Base-by-base conservation (phyloP, 2,329 filamentous ascomycete genomes). In the Phoma sp. region DNA sequence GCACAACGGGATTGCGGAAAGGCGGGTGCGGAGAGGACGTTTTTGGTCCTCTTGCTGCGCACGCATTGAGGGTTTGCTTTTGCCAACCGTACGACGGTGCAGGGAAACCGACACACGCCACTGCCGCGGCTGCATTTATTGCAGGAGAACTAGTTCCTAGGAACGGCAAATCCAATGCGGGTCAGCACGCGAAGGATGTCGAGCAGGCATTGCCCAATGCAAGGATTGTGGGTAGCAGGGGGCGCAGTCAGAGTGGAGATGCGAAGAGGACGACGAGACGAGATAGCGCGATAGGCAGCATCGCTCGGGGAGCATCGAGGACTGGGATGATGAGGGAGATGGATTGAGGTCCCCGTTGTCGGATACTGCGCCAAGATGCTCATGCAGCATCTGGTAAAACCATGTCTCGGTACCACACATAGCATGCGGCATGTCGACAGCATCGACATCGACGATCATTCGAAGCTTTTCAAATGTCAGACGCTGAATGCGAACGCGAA, bases 81-180 rank as follows among this genome's bases (percentile, higher is more conserved):
- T 75, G 73, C 45, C 71, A 75, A 50, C 72, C 72, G 24, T 68
- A 66, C 29, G 73, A 73, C 52, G 67, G 61, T 25, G 64, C 55
- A 19, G 64, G 62, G 13, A 56, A 51, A 27, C 33, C 46, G 32
- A 55, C 52, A 43, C 32, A 17, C 43, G 41, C 35, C 41, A 46
- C 41, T 55, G 25, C 46, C 41, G 31, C 21, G 5, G 43, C 46
- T 12, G 32, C 47, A 33, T 46, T 19, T 45, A 12, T 46, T 47
- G 31, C 37, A 25, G 15, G 27, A 22, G 17, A 41, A 25, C 2
- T 10, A 25, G 32, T 27, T 25, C 6, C 25, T 38, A 25, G 32
- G 38, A 35, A 27, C n/a, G 32, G 46, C 13, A 46, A 35, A 27
- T 8, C 7, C 6, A n/a, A 22, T 4, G 55, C 12, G 4, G 37